Evolutionary conservation across 1,139 yeast species (phyloP).

Genomic region (Sugiyamaella xylanicola): DNA sequence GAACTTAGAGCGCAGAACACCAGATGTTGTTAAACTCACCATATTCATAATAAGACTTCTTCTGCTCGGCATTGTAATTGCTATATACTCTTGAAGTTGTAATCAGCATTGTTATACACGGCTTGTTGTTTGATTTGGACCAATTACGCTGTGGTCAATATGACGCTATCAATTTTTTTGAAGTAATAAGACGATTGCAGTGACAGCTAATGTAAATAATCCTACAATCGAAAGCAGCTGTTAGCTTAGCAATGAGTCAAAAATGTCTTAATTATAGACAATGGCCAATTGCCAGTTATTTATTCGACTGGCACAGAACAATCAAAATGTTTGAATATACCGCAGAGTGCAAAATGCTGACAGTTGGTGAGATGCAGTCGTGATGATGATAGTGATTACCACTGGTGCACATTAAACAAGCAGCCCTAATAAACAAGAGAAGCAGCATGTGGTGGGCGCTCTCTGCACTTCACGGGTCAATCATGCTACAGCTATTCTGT

Average conservation of each 20-base stretch:
- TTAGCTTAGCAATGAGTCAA: too few species aligned
- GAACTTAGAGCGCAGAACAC: too few species aligned
- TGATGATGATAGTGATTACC: neutral
- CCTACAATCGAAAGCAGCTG: too few species aligned
- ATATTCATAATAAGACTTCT: conserved; percentile 88
- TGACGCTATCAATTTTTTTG: too few species aligned
- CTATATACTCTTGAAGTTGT: conserved; percentile 78
- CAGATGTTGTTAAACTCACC: too few species aligned
- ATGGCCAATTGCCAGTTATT: too few species aligned
- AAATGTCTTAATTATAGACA: too few species aligned
- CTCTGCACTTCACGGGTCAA: neutral
- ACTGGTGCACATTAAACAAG: neutral
- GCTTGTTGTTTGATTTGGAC: neutral
- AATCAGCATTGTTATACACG: conserved; percentile 9
- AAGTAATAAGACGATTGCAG: too few species aligned
- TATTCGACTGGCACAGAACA: too few species aligned
- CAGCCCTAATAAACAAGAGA: neutral
- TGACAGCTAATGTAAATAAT: too few species aligned
- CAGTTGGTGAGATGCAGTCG: neutral
- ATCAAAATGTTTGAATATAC: too few species aligned
- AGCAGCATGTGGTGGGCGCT: neutral
- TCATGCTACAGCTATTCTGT: neutral
- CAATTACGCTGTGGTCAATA: neutral
- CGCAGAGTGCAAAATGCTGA: too few species aligned
- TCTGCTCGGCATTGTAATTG: conserved; percentile 71